Base-by-base conservation (phyloP, 805 yeast species). In the Metschnikowia kofuensis region DNA sequence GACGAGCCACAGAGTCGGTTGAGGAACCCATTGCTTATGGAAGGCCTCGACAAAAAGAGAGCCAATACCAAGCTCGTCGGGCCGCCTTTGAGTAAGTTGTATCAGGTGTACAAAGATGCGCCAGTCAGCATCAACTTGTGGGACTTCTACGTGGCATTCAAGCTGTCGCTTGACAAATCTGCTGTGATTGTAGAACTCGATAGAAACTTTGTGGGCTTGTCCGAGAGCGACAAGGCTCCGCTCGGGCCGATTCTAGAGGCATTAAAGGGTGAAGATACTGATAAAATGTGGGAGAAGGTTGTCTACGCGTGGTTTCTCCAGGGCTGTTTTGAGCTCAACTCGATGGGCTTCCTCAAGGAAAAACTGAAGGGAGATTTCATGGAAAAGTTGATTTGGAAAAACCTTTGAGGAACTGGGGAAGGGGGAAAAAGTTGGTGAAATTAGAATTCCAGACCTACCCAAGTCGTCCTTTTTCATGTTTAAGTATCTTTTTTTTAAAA, bases 91-190 rank as follows among this genome's bases (percentile, higher is more conserved):
- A 38, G 55, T 30, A 79, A 77, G 42, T 62, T 90, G 46, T 90
- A 80, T 66, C 77, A 80, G 42, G 72, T 88, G 13, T 85, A 84
- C 62, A 79, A 94, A 50, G 97, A 90, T 57, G 91, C 96, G 0
- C 86, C 87, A 26, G 73, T 83, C 2, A 68, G 75, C 30, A 76
- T 87, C 52, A 87, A 87, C 59, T 75, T 85, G 45, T 83, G 74
- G 65, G 95, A 87, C 56, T 83, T 82, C 55, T 87, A 75, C 58
- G 63, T 69, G 26, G 84, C 87, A 0, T 86, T 86, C 66, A 79
- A 74, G 58, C 79, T 74, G 49, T 68, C 81, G 0, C 55, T 83
- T 30, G 60, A 59, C 38, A 62, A 61, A 49, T 51, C 49, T 7
- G 62, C 61, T 28, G 49, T 71, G 6, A 37, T 61, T 6, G 40